These are phyloP conservation scores for Collariella sp. DNA, from an alignment of 495 filamentous ascomycete genomes.

Conservation along the genomic window DNA sequence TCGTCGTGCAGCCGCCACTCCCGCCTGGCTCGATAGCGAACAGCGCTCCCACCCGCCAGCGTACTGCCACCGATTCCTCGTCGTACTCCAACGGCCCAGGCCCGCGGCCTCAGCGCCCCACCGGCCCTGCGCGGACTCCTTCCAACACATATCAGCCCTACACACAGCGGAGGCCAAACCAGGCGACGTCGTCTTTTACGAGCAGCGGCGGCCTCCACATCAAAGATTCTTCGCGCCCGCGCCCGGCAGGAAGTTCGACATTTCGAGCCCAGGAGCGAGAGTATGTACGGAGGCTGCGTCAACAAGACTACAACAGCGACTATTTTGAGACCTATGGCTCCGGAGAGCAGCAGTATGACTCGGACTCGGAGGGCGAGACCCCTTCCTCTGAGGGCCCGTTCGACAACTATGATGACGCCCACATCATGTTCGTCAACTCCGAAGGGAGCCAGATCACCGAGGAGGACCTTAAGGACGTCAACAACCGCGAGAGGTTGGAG, in stretches of 20 bases:
- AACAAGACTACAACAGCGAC: slow-evolving; percentile 55
- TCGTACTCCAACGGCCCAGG: slow-evolving; percentile 23
- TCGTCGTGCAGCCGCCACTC: slow-evolving; percentile 31
- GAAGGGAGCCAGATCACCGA: slow-evolving; percentile 79
- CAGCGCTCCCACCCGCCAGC: slow-evolving; percentile 27
- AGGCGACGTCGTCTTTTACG: slow-evolving; percentile 25
- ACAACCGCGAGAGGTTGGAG: slow-evolving; percentile 84
- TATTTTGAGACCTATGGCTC: slow-evolving; percentile 69
- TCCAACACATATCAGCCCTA: slow-evolving; percentile 45
- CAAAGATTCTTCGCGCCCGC: slow-evolving; percentile 74
- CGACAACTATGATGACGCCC: slow-evolving; percentile 85
- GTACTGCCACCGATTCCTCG: slow-evolving; percentile 16
- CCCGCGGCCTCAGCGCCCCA: slow-evolving; percentile 28
- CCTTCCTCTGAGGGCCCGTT: slow-evolving; percentile 76
- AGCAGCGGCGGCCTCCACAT: slow-evolving; percentile 52
- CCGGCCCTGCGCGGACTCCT: slow-evolving; percentile 34
- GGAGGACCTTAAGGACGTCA: slow-evolving; percentile 81
- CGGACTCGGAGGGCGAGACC: slow-evolving; percentile 77
- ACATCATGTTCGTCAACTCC: slow-evolving; percentile 74
- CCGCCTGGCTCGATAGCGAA: slow-evolving; percentile 20
- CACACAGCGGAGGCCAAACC: slow-evolving; percentile 28
- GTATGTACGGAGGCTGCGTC: slow-evolving; percentile 41
- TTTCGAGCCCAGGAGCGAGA: slow-evolving; percentile 43
- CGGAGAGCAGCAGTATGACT: slow-evolving; percentile 61
- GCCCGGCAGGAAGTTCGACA: slow-evolving; percentile 63